Conservation (phyloP, 371 early-diverging fungal species). For the Mucor mucedo region DNA sequence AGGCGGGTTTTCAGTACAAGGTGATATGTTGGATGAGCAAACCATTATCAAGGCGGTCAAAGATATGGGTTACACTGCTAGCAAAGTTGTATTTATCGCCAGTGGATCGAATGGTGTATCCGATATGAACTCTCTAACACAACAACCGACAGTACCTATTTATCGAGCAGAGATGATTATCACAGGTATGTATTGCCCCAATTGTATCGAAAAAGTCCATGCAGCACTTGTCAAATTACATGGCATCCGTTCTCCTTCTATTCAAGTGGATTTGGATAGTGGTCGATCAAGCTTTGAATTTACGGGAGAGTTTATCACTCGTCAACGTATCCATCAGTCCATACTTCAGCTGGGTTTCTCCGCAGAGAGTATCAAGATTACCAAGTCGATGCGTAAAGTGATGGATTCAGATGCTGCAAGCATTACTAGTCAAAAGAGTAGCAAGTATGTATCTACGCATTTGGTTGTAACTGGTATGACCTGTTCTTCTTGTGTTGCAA, state of each 20-base stretch:
- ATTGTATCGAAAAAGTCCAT: conserved; percentile 67
- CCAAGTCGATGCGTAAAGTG: conserved; percentile 20
- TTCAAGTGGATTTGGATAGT: conserved; percentile 50
- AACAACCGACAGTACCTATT: not conserved
- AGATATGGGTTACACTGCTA: conserved; percentile 67
- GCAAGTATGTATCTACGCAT: conserved; percentile 33
- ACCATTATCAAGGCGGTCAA: conserved; percentile 55
- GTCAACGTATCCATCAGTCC: conserved; percentile 43
- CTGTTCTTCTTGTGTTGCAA: conserved; percentile 80
- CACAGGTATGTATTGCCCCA: conserved; percentile 74
- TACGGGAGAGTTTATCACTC: conserved; percentile 33
- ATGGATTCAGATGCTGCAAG: conserved; percentile 9
- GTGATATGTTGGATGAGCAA: conserved; percentile 32
- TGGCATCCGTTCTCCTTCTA: conserved; percentile 36
- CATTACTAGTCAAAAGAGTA: conserved; percentile 15
- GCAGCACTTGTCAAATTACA: conserved; percentile 39
- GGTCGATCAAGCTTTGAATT: conserved; percentile 54
- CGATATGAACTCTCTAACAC: not conserved
- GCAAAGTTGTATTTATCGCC: conserved; percentile 37
- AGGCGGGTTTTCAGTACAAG: conserved; percentile 51
- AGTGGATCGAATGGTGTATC: not conserved
- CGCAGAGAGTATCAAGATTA: conserved; percentile 58
- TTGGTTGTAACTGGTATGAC: conserved; percentile 81
- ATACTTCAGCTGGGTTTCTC: conserved; percentile 57
- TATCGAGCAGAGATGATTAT: conserved; percentile 43